Evolutionary conservation across 768 basidiomycete species (phyloP).

Genomic region (Tubosaeta sp.): DNA sequence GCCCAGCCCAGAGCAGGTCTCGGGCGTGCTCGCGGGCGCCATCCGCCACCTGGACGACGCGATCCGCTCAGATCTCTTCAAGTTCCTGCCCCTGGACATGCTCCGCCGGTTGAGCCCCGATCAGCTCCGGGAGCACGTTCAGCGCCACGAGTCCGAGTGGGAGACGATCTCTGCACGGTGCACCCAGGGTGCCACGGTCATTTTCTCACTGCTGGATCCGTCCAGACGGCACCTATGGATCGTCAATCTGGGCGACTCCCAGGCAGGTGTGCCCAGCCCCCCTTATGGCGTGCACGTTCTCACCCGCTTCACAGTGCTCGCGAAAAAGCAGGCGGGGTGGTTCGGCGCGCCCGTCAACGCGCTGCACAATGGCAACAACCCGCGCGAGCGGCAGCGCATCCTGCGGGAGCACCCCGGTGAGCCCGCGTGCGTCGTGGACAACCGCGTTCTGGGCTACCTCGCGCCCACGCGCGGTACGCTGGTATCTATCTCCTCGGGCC

Average conservation of each 20-base stretch:
- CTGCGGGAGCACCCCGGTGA: conserved; percentile 31
- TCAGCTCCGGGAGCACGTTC: conserved; percentile 38
- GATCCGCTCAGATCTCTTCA: conserved; percentile 41
- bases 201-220: conserved; percentile 31
- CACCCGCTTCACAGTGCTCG: conserved; percentile 18
- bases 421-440: conserved; percentile 24
- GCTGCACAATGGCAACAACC: conserved; percentile 30
- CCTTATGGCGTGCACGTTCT: not conserved
- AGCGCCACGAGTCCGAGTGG: conserved; percentile 35
- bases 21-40: conserved; percentile 35
- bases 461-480: conserved; percentile 36
- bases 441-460: conserved; percentile 36
- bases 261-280: conserved; percentile 24
- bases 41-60: conserved; percentile 40
- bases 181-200: conserved; percentile 31
- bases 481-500: no score
- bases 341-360: conserved; percentile 20
- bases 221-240: conserved; percentile 29
- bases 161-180: conserved; percentile 30
- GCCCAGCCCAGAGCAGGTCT: conserved; percentile 33
- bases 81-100: conserved; percentile 38
- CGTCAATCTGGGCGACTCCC: conserved; percentile 34
- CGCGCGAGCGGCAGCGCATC: conserved; percentile 25
- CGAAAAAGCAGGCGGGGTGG: conserved; percentile 20
- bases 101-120: conserved; percentile 35